Base-by-base conservation (phyloP, 2,329 filamentous ascomycete species). In the Ophiocordyceps robertsii region DNA sequence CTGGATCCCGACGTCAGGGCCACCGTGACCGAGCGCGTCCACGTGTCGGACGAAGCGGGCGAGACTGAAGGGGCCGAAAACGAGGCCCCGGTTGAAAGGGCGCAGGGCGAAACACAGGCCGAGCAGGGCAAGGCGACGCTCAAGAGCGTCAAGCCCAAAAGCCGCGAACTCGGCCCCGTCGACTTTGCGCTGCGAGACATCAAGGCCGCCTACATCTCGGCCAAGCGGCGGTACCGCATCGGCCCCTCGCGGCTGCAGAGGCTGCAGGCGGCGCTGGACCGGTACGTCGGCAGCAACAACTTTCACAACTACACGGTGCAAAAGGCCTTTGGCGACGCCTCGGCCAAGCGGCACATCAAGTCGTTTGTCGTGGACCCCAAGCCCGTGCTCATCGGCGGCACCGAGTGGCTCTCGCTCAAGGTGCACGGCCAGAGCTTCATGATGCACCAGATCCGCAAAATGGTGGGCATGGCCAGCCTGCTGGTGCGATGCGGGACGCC, bases 361-460 rank as follows among this genome's bases (percentile, higher is more conserved):
- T 92, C 85, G 3, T 98, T 98, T 67, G 70, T 82, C 32, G 82
- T 87, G 44, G 83, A 87, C 59, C 66, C 69, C 3, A 68, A 75
- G 41, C 87, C 88, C 1, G 82, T 95, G 55, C 77, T 88, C 56
- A 93, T 94, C 62, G 78, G 86, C 60, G 80, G 90, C 56, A 95
- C 88, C 2, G 84, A 98, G 67, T 98, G 92, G 92, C 71, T 98
- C 5, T 92, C 84, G 37, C 71, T 96, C 51, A 95, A 94, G 60
- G 89, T 98, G 21, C 92, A 98, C 62, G 92, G 92, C 0, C 92
- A 98, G 64, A 90, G 83, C 56, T 98, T 98, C 72, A 98, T 98
- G 92, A 98, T 98, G 92, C 92, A 98, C 63, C 92, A 98, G 67
- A 98, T 98, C 62, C 82, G 92, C 56, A 98, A 96, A 66, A 96